These are phyloP conservation scores for Bipolaris zeicola DNA, from an alignment of 2,329 filamentous ascomycete genomes.

Conservation along the genomic window DNA sequence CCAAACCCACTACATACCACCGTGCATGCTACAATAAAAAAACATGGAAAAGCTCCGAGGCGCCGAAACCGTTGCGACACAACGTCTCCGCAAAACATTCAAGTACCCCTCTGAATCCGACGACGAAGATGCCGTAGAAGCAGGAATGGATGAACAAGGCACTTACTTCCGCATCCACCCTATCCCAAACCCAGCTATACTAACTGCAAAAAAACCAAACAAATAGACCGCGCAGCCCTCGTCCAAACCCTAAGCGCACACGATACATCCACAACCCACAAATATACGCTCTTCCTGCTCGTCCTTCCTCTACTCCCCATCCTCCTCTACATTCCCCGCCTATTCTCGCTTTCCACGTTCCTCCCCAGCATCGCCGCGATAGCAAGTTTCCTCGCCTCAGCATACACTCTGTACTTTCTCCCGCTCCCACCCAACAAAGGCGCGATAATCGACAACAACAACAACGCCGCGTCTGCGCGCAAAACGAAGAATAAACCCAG, in stretches of 20 bases:
- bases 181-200: too few species aligned
- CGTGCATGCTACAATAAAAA: not conserved
- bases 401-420: constrained; percentile 64
- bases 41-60: constrained; percentile 13
- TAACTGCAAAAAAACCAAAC: too few species aligned
- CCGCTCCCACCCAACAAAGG: constrained; percentile 58
- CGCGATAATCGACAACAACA: constrained; percentile 10
- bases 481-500: not conserved
- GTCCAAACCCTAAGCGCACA: constrained; percentile 42
- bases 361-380: constrained; percentile 63
- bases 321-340: constrained; percentile 60
- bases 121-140: constrained; percentile 60
- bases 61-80: constrained; percentile 42
- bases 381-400: constrained; percentile 67
- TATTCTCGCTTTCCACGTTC: constrained; percentile 50
- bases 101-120: constrained; percentile 68
- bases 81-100: constrained; percentile 77
- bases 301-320: constrained; percentile 63
- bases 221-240: constrained; percentile 36
- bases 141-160: constrained; percentile 79
- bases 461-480: constrained; percentile 1
- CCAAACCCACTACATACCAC: not conserved
- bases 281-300: constrained; percentile 63
- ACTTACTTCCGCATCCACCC: constrained; percentile 11
- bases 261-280: constrained; percentile 48